phyloP scores from a whole-genome alignment of 2,329 filamentous ascomycete genomes.

The Pezicula neosporulosa region DNA sequence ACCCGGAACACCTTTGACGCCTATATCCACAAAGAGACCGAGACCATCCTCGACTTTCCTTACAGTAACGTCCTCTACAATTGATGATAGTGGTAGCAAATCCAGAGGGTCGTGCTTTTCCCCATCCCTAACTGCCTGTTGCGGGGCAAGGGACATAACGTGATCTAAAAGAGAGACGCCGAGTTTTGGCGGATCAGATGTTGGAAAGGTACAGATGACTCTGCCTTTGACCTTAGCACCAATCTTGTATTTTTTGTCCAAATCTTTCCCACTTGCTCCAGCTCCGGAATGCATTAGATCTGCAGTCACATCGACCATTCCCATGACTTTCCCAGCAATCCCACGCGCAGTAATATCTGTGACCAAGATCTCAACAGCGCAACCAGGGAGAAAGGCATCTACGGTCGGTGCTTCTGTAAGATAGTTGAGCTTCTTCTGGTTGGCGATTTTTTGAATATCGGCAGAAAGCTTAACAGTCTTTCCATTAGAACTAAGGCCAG shows the following conservation, averaged over 20 bases:
- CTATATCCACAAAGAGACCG: conserved; percentile 77
- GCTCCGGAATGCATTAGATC: conserved; percentile 86
- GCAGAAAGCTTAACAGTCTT: conserved; percentile 86
- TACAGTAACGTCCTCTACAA: conserved; percentile 75
- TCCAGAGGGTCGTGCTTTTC: conserved; percentile 48
- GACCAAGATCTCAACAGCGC: conserved; percentile 81
- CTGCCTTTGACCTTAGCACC: conserved; percentile 83
- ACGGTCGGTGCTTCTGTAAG: conserved; percentile 80
- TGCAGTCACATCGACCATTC: conserved; percentile 84
- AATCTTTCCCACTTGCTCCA: conserved; percentile 63
- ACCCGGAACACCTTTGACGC: conserved; percentile 64
- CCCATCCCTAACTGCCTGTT: conserved; percentile 40
- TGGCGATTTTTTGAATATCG: conserved; percentile 65
- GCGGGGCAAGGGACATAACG: conserved; percentile 57
- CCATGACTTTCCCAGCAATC: conserved; percentile 87
- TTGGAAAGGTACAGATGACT: conserved; percentile 83
- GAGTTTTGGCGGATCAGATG: conserved; percentile 74
- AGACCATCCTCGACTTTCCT: conserved; percentile 75
- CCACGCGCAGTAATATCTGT: conserved; percentile 72
- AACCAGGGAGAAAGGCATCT: conserved; percentile 86
- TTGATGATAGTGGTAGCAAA: conserved; percentile 66
- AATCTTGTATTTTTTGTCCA: conserved; percentile 76
- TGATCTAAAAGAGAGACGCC: conserved; percentile 89
- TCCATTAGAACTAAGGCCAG: conserved; percentile 69
- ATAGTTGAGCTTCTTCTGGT: conserved; percentile 58